These are phyloP conservation scores for Chaetoscypha palmicola DNA, from an alignment of 2,329 filamentous ascomycete genomes.

Conservation along the genomic window DNA sequence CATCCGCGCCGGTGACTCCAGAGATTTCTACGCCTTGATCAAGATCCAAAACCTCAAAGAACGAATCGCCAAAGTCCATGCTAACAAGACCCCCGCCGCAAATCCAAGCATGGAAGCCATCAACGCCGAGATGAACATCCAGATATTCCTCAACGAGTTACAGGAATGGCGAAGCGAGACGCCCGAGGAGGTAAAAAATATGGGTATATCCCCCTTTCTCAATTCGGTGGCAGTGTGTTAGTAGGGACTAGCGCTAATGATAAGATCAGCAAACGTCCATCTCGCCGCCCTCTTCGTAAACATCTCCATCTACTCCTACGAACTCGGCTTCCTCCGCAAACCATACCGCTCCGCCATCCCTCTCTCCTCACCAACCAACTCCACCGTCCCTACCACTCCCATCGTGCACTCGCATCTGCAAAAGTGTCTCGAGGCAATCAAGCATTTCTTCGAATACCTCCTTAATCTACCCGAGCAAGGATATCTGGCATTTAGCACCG, in stretches of 20 bases:
- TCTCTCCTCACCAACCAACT: neutral
- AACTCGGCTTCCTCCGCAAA: conserved; percentile 21
- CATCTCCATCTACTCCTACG: conserved; percentile 21
- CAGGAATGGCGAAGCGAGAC: conserved; percentile 20
- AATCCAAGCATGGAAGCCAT: conserved; percentile 15
- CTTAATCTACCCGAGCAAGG: conserved; percentile 20
- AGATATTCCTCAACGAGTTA: conserved; percentile 22
- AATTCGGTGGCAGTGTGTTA: too few species aligned
- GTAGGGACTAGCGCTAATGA: too few species aligned
- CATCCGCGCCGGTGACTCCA: conserved; percentile 8
- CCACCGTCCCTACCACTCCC: conserved; percentile 3
- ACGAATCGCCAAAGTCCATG: conserved; percentile 11
- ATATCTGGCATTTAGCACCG: conserved; percentile 18
- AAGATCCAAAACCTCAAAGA: conserved; percentile 21
- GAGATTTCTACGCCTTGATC: conserved; percentile 16
- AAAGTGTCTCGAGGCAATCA: conserved; percentile 18
- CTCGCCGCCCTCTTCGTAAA: conserved; percentile 15
- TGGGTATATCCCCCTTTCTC: conserved; percentile 18
- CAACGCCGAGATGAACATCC: conserved; percentile 22
- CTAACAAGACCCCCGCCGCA: conserved; percentile 2
- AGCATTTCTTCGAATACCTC: conserved; percentile 23
- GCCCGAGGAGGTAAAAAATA: conserved; percentile 10
- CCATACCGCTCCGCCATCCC: conserved; percentile 13
- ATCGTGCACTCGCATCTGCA: conserved; percentile 13
- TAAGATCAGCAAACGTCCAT: conserved; percentile 13